phyloP scores from a whole-genome alignment of 345 rosid species.

The Euphorbia tirucalli region DNA sequence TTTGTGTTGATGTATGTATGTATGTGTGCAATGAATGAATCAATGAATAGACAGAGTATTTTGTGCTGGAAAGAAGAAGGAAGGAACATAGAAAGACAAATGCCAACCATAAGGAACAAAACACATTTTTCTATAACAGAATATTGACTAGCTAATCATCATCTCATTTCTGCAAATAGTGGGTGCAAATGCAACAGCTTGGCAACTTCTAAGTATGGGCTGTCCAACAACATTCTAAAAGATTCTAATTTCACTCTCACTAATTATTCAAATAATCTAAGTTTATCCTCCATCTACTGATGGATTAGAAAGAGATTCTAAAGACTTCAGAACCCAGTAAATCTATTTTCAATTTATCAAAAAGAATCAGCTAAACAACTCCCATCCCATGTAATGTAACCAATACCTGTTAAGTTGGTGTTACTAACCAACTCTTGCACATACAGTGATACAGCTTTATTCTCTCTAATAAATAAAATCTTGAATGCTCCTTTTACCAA shows the following conservation, averaged over 20 bases:
- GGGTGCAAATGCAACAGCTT: conserved; percentile 42
- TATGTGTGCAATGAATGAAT: conserved; percentile 3
- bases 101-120: conserved; percentile 38
- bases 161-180: conserved; percentile 1
- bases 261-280: neutral
- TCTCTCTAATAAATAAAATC: too few species aligned
- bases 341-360: too few species aligned
- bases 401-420: too few species aligned
- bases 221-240: conserved; percentile 23
- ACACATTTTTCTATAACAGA: conserved; percentile 21
- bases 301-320: neutral
- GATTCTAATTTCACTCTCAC: neutral
- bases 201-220: conserved; percentile 32
- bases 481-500: too few species aligned
- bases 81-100: conserved; percentile 38
- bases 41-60: conserved; percentile 22
- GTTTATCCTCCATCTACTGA: too few species aligned
- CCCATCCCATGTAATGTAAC: too few species aligned
- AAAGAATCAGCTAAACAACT: too few species aligned
- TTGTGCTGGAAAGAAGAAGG: conserved; percentile 47
- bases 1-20: neutral
- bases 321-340: too few species aligned
- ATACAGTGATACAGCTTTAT: neutral
- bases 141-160: conserved; percentile 3
- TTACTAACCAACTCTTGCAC: too few species aligned